These are phyloP conservation scores for Draba incana DNA, from an alignment of 345 rosid genomes.

Conservation along the genomic window DNA sequence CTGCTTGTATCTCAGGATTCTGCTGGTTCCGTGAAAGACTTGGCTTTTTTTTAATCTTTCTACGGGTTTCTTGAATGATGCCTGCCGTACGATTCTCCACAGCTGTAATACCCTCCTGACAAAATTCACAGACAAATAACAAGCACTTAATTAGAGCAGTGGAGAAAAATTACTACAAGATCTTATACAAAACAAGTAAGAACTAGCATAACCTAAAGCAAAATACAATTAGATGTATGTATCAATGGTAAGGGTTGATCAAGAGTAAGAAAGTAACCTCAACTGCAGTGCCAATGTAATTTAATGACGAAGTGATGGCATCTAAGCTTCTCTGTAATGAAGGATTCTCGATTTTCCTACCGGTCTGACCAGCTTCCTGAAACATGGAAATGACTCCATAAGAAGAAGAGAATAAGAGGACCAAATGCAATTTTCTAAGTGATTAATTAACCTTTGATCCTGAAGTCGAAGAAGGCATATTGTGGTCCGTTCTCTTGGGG, in stretches of 20 bases:
- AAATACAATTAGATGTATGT: neutral
- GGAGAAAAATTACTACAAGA: neutral
- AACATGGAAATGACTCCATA: slow-evolving; percentile 27
- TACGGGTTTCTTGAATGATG: slow-evolving; percentile 84
- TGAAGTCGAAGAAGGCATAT: slow-evolving; percentile 40
- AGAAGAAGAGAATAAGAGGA: neutral
- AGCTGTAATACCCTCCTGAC: slow-evolving; percentile 76
- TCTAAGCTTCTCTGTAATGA: slow-evolving; percentile 64
- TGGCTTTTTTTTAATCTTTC: slow-evolving; percentile 69
- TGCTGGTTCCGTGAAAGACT: slow-evolving; percentile 47
- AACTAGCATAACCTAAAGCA: neutral
- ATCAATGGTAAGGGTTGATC: neutral
- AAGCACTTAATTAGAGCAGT: neutral
- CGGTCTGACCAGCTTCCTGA: slow-evolving; percentile 42
- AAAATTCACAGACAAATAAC: slow-evolving; percentile 30
- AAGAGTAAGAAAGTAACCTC: slow-evolving; percentile 57
- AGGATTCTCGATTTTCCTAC: slow-evolving; percentile 56
- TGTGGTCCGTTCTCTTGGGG: slow-evolving; percentile 39
- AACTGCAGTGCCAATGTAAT: slow-evolving; percentile 74
- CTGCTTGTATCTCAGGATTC: slow-evolving; percentile 52
- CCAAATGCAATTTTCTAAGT: slow-evolving; percentile 24
- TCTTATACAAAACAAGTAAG: neutral
- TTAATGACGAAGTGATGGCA: slow-evolving; percentile 71
- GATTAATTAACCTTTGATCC: slow-evolving; percentile 43
- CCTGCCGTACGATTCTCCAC: slow-evolving; percentile 87